These are phyloP conservation scores for Clarireedia homoeocarpa DNA, from an alignment of 2,329 filamentous ascomycete genomes.

Conservation along the genomic window DNA sequence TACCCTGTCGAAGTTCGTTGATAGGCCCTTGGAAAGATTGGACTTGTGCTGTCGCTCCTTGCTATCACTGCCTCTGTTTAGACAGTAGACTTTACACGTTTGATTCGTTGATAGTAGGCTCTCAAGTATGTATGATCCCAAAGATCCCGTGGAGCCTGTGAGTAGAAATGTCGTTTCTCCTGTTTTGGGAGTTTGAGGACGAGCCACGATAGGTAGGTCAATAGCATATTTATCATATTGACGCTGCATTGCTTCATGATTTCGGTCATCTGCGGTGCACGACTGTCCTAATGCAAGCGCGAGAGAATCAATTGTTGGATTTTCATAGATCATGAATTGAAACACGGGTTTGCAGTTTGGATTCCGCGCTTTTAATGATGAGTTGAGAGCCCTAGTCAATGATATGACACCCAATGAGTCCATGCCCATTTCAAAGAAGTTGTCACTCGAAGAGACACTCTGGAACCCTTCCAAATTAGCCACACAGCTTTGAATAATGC, in stretches of 20 bases:
- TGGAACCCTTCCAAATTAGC: neutral
- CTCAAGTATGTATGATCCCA: constrained; percentile 41
- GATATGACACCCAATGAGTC: constrained; percentile 9
- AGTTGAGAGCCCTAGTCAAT: neutral
- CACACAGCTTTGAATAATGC: neutral
- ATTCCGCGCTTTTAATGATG: neutral
- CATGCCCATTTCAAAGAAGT: constrained; percentile 8
- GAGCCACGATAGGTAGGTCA: neutral
- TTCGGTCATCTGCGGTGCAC: neutral
- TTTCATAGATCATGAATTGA: neutral
- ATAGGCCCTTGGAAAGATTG: neutral
- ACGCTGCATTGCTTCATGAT: neutral
- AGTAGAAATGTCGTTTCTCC: constrained; percentile 26
- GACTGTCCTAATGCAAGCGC: neutral
- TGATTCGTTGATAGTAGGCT: constrained; percentile 24
- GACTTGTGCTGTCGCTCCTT: constrained; percentile 10
- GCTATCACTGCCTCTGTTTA: constrained; percentile 34
- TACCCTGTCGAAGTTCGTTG: constrained; percentile 27
- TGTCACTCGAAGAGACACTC: neutral
- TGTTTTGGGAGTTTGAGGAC: neutral
- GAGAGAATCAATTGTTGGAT: neutral
- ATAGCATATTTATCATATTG: neutral
- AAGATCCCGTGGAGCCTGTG: constrained; percentile 41
- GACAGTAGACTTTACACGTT: constrained; percentile 37
- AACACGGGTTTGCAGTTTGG: neutral